phyloP scores from a whole-genome alignment of 2,329 filamentous ascomycete genomes.

The Leptographium flavum region DNA sequence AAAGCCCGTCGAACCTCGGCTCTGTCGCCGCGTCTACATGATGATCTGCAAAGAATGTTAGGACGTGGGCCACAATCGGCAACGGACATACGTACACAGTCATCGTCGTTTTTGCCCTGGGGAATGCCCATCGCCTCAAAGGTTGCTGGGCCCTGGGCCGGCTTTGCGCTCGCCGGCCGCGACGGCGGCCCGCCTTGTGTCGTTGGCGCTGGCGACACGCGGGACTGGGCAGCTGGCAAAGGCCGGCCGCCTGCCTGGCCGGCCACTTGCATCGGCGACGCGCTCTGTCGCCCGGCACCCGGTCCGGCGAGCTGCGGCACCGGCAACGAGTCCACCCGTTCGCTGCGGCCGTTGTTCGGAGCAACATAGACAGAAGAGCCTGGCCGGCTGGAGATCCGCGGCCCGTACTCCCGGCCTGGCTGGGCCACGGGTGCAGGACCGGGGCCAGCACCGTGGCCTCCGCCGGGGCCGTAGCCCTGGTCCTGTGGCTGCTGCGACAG shows the following conservation, averaged over 20 bases:
- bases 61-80: not conserved
- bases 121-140: slow-evolving; percentile 98
- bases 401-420: slow-evolving; percentile 24
- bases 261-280: slow-evolving; percentile 17
- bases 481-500: not conserved
- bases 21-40: not conserved
- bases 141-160: slow-evolving; percentile 69
- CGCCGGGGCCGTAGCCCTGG: not conserved
- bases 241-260: not conserved
- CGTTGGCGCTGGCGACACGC: not conserved
- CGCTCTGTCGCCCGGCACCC: slow-evolving; percentile 19
- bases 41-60: not conserved
- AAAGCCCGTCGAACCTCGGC: too few relatives aligned
- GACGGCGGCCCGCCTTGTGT: not conserved
- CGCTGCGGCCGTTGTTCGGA: too few relatives aligned
- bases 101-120: slow-evolving; percentile 64
- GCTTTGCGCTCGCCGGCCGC: slow-evolving; percentile 11
- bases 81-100: slow-evolving; percentile 56
- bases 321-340: too few relatives aligned
- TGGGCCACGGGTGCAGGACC: slow-evolving; percentile 9
- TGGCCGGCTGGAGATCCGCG: slow-evolving; percentile 21
- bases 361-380: slow-evolving; percentile 13
- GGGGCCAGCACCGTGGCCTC: not conserved
- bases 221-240: not conserved
- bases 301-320: too few relatives aligned